Conservation (phyloP, 2,329 filamentous ascomycete genomes). For the Sodiomyces alkalinus region DNA sequence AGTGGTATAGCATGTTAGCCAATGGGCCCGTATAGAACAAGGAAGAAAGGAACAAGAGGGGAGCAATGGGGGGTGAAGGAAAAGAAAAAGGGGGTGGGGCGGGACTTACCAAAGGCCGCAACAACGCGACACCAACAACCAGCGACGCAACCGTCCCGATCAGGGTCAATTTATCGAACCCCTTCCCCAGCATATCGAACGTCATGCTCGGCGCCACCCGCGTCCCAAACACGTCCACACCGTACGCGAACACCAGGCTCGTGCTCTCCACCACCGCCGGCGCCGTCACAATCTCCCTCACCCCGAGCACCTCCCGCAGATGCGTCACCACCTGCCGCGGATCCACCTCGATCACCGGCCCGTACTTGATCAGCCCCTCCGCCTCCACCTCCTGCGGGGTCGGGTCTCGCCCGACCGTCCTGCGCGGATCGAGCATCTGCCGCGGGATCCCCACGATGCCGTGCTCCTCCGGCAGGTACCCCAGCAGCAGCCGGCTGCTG, state of each 20-base stretch:
- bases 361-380: constrained; percentile 68
- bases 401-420: constrained; percentile 73
- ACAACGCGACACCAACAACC: constrained; percentile 55
- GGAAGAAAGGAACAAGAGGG: too few species aligned
- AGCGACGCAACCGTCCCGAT: constrained; percentile 72
- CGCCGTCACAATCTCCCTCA: constrained; percentile 56
- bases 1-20: too few species aligned
- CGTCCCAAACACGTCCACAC: constrained; percentile 77
- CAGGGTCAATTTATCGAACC: constrained; percentile 83
- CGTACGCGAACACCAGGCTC: constrained; percentile 75
- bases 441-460: constrained; percentile 70
- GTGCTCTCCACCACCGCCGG: constrained; percentile 84
- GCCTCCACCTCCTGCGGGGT: constrained; percentile 59
- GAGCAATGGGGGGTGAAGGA: constrained; percentile 17
- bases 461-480: constrained; percentile 57
- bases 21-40: constrained; percentile 1
- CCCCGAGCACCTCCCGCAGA: constrained; percentile 63
- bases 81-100: constrained; percentile 1
- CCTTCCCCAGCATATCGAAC: constrained; percentile 86
- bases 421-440: constrained; percentile 65
- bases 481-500: constrained; percentile 66
- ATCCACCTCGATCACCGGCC: constrained; percentile 67
- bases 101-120: constrained; percentile 68
- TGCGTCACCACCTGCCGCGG: constrained; percentile 70
- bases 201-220: constrained; percentile 72